These are phyloP conservation scores for Brassica incana DNA, from an alignment of 345 rosid genomes.

Conservation along the genomic window DNA sequence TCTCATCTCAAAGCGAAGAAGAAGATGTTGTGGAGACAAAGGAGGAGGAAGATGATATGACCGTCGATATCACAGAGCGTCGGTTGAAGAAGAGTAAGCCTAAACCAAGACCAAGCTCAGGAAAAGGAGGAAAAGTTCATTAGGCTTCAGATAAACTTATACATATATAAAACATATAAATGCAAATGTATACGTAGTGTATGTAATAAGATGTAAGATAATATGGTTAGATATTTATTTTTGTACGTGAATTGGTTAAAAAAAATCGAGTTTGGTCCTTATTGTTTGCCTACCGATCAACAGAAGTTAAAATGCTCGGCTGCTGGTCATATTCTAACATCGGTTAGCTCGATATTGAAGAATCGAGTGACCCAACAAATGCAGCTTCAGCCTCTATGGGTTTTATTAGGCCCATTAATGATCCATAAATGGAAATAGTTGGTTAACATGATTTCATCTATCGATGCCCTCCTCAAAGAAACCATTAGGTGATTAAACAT, in stretches of 20 bases:
- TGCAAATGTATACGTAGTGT: background rate
- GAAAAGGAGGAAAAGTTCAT: constrained; percentile 24
- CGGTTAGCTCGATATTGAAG: too few relatives aligned
- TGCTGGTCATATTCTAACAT: too few relatives aligned
- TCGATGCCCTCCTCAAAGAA: too few relatives aligned
- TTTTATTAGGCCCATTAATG: too few relatives aligned
- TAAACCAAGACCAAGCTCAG: background rate
- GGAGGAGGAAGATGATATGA: constrained; percentile 12
- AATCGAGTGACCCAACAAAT: too few relatives aligned
- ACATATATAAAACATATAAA: background rate
- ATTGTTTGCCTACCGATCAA: background rate
- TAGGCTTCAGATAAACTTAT: background rate
- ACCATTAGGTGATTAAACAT: too few relatives aligned
- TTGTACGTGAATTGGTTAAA: background rate
- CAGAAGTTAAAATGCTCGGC: background rate
- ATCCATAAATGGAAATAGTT: too few relatives aligned
- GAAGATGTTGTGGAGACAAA: background rate
- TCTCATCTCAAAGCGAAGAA: constrained; percentile 10
- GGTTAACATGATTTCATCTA: too few relatives aligned
- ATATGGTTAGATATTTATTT: background rate
- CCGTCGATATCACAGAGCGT: constrained; percentile 5
- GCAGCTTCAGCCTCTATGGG: too few relatives aligned
- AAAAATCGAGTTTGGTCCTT: background rate
- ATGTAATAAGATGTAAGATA: background rate
- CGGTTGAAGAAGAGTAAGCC: background rate